phyloP scores from a whole-genome alignment of 306 rosid species.

The Sesbania bispinosa region DNA sequence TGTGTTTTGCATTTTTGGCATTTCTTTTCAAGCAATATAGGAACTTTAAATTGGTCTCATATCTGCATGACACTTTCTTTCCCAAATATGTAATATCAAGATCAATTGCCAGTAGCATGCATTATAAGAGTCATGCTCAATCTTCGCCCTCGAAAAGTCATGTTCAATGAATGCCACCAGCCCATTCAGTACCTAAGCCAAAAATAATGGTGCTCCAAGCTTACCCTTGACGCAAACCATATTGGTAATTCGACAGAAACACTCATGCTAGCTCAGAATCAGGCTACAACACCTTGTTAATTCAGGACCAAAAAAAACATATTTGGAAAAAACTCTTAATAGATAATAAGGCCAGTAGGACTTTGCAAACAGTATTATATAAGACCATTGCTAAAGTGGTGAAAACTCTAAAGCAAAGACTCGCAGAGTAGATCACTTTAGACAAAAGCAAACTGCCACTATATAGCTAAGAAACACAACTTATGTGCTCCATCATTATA shows the following conservation, averaged over 20 bases:
- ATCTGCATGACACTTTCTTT: background rate
- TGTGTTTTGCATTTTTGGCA: too few species aligned
- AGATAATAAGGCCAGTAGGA: background rate
- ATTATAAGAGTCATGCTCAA: background rate
- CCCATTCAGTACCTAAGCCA: background rate
- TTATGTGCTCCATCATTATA: background rate
- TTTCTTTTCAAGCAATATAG: too few species aligned
- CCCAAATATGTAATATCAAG: background rate
- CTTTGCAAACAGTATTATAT: background rate
- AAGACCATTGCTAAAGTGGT: background rate
- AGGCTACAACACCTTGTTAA: background rate
- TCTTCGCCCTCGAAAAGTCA: background rate
- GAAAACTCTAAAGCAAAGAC: background rate
- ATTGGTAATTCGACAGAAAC: background rate
- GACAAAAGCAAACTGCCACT: background rate
- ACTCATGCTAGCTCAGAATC: background rate
- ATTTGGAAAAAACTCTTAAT: background rate
- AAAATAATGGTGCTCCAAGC: background rate
- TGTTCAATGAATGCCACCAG: background rate
- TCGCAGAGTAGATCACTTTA: background rate
- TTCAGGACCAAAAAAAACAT: background rate
- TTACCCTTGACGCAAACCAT: background rate
- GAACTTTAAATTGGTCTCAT: background rate
- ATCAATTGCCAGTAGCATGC: constrained; percentile 1
- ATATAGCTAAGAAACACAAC: background rate